Evolutionary conservation across 164 flowering plant genomes (phyloP).

Genomic region (Saururus chinensis): DNA sequence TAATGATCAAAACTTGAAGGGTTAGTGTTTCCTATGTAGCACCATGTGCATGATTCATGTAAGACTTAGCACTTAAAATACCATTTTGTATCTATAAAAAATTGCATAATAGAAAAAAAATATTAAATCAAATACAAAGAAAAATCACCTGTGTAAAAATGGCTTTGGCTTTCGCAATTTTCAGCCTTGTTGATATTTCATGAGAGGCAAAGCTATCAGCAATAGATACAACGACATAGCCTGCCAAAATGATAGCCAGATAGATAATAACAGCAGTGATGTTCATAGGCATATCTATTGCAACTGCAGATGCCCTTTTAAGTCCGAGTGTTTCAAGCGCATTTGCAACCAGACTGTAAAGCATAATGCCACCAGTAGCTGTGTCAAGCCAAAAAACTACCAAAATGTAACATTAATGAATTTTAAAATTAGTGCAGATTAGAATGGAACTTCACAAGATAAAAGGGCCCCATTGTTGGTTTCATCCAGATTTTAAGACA

Average conservation of each 20-base stretch:
- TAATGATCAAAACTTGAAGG: slow-evolving; percentile 12
- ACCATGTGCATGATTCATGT: too few species aligned
- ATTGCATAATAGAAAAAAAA: background rate
- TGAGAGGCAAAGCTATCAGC: slow-evolving; percentile 90
- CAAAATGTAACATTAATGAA: background rate
- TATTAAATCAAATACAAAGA: background rate
- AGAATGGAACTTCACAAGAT: background rate
- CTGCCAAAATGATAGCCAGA: slow-evolving; percentile 80
- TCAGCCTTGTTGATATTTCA: slow-evolving; percentile 76
- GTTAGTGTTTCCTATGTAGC: too few species aligned
- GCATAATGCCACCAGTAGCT: slow-evolving; percentile 2
- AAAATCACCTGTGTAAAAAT: slow-evolving; percentile 80
- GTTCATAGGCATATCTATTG: slow-evolving; percentile 96
- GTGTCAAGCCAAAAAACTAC: background rate
- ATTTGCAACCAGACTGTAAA: slow-evolving; percentile 73
- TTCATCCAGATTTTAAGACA: too few species aligned
- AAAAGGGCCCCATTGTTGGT: background rate
- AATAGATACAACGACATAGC: slow-evolving; percentile 87
- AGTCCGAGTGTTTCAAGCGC: slow-evolving; percentile 56
- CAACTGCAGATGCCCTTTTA: slow-evolving; percentile 79
- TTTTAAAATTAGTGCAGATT: background rate
- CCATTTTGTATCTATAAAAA: too few species aligned
- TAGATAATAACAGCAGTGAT: slow-evolving; percentile 72
- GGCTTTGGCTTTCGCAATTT: slow-evolving; percentile 66
- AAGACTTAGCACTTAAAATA: too few species aligned